Percentiles rank a stretch among this genome's conserved stretches.
Conservation (phyloP, 2,329 filamentous ascomycete genomes). For the Lachnellula hyalina region DNA sequence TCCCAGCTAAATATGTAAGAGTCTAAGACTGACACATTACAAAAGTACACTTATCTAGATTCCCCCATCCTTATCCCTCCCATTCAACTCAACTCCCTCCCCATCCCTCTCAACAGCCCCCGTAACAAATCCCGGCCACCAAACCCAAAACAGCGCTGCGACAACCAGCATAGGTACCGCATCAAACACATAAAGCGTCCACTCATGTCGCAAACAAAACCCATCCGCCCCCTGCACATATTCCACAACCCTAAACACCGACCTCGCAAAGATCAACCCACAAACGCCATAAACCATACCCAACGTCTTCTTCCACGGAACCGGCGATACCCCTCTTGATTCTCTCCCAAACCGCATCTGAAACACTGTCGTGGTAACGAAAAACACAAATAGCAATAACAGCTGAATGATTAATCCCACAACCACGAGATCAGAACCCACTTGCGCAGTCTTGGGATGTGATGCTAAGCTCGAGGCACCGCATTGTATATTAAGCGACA, state of each 20-base stretch:
- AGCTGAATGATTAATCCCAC: constrained; percentile 52
- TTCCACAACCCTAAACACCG: constrained; percentile 43
- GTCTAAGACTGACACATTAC: no score
- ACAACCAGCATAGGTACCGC: constrained; percentile 37
- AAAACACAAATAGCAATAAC: constrained; percentile 51
- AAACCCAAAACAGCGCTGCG: constrained; percentile 30
- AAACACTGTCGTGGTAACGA: constrained; percentile 36
- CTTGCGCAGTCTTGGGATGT: constrained; percentile 15
- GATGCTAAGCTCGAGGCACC: constrained; percentile 31
- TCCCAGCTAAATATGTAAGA: no score
- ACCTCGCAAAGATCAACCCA: constrained; percentile 40
- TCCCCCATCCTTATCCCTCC: background rate
- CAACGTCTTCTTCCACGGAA: constrained; percentile 34
- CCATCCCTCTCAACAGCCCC: background rate
- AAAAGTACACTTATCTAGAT: no score
- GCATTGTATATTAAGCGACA: constrained; percentile 47
- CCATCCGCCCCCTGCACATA: constrained; percentile 39
- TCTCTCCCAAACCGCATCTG: constrained; percentile 1
- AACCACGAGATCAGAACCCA: constrained; percentile 48
- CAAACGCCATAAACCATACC: constrained; percentile 37
- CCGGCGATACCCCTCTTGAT: constrained; percentile 3
- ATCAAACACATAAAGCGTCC: constrained; percentile 42
- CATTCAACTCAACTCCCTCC: constrained; percentile 2
- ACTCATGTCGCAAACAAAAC: constrained; percentile 34
- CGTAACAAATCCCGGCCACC: constrained; percentile 10